Percentiles rank a stretch among this genome's conserved stretches.
Conservation (phyloP, 2,329 filamentous ascomycete genomes). For the Diplocarpon mali region DNA sequence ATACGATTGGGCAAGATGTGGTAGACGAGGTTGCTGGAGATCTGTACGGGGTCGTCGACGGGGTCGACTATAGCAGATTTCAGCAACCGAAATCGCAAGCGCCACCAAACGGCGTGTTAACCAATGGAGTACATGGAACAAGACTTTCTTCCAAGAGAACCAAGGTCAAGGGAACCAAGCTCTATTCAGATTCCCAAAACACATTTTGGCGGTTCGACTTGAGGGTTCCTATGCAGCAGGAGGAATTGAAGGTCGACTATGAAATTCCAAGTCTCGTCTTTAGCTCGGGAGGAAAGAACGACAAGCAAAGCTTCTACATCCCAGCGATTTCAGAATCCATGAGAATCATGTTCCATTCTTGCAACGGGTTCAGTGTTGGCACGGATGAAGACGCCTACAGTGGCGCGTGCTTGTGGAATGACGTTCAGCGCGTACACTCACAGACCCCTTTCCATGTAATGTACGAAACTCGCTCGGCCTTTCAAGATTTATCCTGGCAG, state of each 20-base stretch:
- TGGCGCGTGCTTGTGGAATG: constrained; percentile 89
- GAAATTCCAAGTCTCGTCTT: constrained; percentile 55
- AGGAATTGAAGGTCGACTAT: constrained; percentile 72
- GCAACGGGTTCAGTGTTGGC: constrained; percentile 88
- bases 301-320: constrained; percentile 67
- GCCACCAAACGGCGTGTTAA: background rate
- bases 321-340: constrained; percentile 76
- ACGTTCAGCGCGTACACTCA: constrained; percentile 74
- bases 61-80: constrained; percentile 26
- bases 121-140: background rate
- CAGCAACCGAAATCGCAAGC: constrained; percentile 1
- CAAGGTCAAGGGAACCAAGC: constrained; percentile 41
- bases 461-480: constrained; percentile 35
- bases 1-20: constrained; percentile 11
- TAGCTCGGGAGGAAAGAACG: constrained; percentile 42
- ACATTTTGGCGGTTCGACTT: constrained; percentile 94
- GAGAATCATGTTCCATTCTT: constrained; percentile 98
- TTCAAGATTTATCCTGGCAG: constrained; percentile 26
- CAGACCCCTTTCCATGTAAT: constrained; percentile 87
- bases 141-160: constrained; percentile 13
- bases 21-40: constrained; percentile 7
- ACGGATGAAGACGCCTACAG: constrained; percentile 79
- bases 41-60: constrained; percentile 23
- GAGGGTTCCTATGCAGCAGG: constrained; percentile 58
- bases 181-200: constrained; percentile 55